Percentiles rank a stretch among this genome's conserved stretches.
phyloP scores from a whole-genome alignment of 192 early-diverging fungal genomes.

The Backusella tarrabulga region DNA sequence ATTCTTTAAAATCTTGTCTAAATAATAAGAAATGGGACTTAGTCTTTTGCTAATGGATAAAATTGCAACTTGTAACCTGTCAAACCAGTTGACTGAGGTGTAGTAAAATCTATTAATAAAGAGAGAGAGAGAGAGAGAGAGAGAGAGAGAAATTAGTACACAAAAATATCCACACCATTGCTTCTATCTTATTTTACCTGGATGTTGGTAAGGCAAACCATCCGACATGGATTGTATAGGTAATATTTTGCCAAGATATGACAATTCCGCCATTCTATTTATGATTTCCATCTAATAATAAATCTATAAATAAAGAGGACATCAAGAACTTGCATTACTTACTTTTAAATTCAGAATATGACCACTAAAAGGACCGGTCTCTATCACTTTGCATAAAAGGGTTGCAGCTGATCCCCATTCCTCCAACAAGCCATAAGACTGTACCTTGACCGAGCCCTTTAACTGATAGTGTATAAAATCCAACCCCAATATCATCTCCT shows the following conservation, averaged over 20 bases:
- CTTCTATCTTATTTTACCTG: constrained; percentile 28
- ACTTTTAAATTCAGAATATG: constrained; percentile 42
- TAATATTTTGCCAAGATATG: constrained; percentile 45
- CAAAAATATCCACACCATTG: not conserved
- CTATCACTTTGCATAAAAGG: constrained; percentile 36
- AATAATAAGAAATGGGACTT: too few relatives aligned
- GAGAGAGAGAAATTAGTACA: not conserved
- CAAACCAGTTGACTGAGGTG: constrained; percentile 32
- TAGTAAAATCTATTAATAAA: constrained; percentile 40
- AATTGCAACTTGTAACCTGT: not conserved
- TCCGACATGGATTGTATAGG: constrained; percentile 37
- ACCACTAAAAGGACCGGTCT: constrained; percentile 40
- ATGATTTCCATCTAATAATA: not conserved
- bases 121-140: not conserved
- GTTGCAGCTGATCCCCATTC: constrained; percentile 44
- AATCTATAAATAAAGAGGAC: not conserved
- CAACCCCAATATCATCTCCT: constrained; percentile 10
- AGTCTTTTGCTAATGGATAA: too few relatives aligned
- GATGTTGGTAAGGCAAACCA: constrained; percentile 53
- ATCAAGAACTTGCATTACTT: not conserved
- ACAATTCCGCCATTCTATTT: constrained; percentile 40
- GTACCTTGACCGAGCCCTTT: constrained; percentile 4
- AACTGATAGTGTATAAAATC: constrained; percentile 29
- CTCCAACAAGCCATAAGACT: constrained; percentile 40
- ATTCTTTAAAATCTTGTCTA: constrained; percentile 45